A percentile compares a stretch with the other conserved stretches of the same genome.
Evolutionary conservation across 306 rosid species (phyloP).

Genomic region (Echinosophora koreensis): DNA sequence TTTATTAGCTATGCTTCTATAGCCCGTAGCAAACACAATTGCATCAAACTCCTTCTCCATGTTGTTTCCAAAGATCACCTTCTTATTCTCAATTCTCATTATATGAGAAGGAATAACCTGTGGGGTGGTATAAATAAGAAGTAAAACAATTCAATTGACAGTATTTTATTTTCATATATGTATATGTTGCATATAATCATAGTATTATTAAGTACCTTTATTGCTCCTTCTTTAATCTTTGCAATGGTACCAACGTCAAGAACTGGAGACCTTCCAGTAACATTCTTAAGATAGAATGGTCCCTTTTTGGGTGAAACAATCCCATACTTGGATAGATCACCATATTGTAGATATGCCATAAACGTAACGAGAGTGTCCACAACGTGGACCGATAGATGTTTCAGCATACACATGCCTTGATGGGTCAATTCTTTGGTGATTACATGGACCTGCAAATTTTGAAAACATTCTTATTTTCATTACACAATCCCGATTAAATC

Average conservation of each 20-base stretch:
- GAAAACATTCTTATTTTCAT: background rate
- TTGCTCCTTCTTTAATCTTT: slow-evolving; percentile 52
- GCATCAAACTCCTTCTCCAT: slow-evolving; percentile 53
- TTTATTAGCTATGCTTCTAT: slow-evolving; percentile 52
- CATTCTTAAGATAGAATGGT: slow-evolving; percentile 53
- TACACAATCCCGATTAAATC: too few species aligned
- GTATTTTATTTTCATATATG: too few species aligned
- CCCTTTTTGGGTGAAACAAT: slow-evolving; percentile 55
- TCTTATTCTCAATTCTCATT: slow-evolving; percentile 48
- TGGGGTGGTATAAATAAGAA: background rate
- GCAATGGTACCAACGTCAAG: slow-evolving; percentile 62
- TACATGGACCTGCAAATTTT: slow-evolving; percentile 55
- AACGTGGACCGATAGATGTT: slow-evolving; percentile 4
- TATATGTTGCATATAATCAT: background rate
- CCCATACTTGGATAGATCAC: slow-evolving; percentile 54
- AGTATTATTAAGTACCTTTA: slow-evolving; percentile 48
- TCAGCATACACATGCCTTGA: slow-evolving; percentile 50
- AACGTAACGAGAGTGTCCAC: slow-evolving; percentile 45
- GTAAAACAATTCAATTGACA: too few species aligned
- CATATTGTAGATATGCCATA: slow-evolving; percentile 24
- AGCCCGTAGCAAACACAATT: slow-evolving; percentile 76
- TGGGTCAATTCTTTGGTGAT: slow-evolving; percentile 50
- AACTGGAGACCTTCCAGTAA: slow-evolving; percentile 52
- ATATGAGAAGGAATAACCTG: slow-evolving; percentile 60
- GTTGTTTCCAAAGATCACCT: slow-evolving; percentile 52